These are phyloP conservation scores for Roridomyces roridus DNA, from an alignment of 768 basidiomycete species.

Conservation along the genomic window DNA sequence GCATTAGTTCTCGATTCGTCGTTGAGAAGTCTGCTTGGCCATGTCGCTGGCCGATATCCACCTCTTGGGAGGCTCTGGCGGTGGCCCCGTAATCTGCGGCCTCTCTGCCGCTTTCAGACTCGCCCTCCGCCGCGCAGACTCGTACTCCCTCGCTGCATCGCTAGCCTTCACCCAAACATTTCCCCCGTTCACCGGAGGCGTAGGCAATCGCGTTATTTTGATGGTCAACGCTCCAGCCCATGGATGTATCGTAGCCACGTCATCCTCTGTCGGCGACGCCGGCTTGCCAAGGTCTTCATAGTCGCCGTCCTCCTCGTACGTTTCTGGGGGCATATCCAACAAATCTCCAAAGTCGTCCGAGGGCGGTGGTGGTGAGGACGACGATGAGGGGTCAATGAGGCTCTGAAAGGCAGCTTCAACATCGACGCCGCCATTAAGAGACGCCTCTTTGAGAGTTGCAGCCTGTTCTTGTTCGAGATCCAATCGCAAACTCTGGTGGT, in stretches of 20 bases:
- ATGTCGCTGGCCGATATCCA: slow-evolving; percentile 25
- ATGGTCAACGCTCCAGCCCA: slow-evolving; percentile 11
- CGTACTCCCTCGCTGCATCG: slow-evolving; percentile 15
- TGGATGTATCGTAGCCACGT: not conserved
- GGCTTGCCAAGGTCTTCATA: not conserved
- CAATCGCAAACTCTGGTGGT: slow-evolving; percentile 15
- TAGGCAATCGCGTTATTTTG: slow-evolving; percentile 20
- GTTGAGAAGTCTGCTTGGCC: slow-evolving; percentile 4
- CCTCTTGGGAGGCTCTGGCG: slow-evolving; percentile 6
- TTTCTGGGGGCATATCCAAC: not conserved
- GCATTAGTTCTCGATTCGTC: slow-evolving; percentile 2
- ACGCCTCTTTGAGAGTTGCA: slow-evolving; percentile 16
- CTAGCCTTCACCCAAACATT: slow-evolving; percentile 20
- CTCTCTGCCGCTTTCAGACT: slow-evolving; percentile 6
- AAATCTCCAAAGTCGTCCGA: slow-evolving; percentile 5
- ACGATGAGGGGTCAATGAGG: slow-evolving; percentile 16
- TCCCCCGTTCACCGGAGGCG: slow-evolving; percentile 4
- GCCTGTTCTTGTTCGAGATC: slow-evolving; percentile 25
- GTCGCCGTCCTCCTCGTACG: not conserved
- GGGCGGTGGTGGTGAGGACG: not conserved
- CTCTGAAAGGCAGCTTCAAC: slow-evolving; percentile 17
- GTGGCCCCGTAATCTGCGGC: not conserved
- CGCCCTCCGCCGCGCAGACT: slow-evolving; percentile 10
- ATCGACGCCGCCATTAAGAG: slow-evolving; percentile 1
- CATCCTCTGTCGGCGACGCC: not conserved